Percentiles rank a stretch among this genome's conserved stretches.
Evolutionary conservation across 1,139 yeast species (phyloP).

Genomic region (Wickerhamiella infanticola): DNA sequence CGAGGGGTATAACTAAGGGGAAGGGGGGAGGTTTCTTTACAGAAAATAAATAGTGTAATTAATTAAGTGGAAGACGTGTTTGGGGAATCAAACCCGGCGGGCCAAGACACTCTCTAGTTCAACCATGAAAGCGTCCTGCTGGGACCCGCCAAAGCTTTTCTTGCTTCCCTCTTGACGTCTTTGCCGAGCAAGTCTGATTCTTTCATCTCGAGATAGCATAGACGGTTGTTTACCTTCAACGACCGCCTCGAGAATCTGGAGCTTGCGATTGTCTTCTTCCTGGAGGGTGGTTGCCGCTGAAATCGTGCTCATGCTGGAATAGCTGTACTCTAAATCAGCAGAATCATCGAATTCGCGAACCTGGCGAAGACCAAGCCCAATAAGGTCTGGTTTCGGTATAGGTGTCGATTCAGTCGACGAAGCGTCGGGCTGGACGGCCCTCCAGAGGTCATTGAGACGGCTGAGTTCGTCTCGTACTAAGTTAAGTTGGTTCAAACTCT

Average conservation of each 20-base stretch:
- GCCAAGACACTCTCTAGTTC: constrained; percentile 9
- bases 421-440: background rate
- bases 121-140: constrained; percentile 4
- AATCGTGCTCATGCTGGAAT: background rate
- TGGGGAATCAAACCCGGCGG: background rate
- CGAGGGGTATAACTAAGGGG: background rate
- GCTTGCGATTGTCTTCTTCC: constrained; percentile 12
- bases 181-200: constrained; percentile 17
- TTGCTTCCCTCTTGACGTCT: constrained; percentile 12
- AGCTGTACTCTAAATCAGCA: background rate
- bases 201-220: constrained; percentile 16
- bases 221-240: constrained; percentile 5
- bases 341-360: background rate
- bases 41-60: background rate
- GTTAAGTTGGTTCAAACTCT: constrained; percentile 2
- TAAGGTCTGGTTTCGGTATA: background rate
- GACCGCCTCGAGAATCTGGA: constrained; percentile 7
- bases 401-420: background rate
- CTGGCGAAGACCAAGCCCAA: background rate
- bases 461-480: constrained; percentile 2
- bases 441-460: constrained; percentile 4
- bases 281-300: constrained; percentile 12
- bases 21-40: background rate
- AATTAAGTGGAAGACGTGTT: background rate
- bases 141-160: background rate